Percentiles rank a stretch among this genome's conserved stretches.
phyloP scores from a whole-genome alignment of 805 yeast species.

The Yamadazyma ubonensis region DNA sequence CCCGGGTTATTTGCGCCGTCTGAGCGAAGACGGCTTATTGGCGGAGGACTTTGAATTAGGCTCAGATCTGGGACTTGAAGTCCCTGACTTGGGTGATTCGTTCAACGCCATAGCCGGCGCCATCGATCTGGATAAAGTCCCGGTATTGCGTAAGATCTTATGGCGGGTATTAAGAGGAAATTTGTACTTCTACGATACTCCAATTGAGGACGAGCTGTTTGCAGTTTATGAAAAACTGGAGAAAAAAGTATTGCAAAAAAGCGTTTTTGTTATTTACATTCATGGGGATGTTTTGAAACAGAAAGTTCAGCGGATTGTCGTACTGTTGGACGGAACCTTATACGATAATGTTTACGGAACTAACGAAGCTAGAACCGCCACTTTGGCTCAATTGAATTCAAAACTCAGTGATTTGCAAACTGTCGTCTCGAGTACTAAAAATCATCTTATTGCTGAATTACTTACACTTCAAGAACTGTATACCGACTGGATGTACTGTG shows the following conservation, averaged over 20 bases:
- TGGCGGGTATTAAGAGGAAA: slow-evolving; percentile 47
- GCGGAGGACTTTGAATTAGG: no score
- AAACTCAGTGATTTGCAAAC: slow-evolving; percentile 31
- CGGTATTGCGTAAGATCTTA: slow-evolving; percentile 36
- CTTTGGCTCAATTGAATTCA: slow-evolving; percentile 30
- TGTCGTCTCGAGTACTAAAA: slow-evolving; percentile 34
- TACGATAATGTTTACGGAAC: slow-evolving; percentile 38
- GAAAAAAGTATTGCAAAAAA: slow-evolving; percentile 26
- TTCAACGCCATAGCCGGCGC: slow-evolving; percentile 38
- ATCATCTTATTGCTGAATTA: slow-evolving; percentile 39
- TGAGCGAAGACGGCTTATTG: background rate
- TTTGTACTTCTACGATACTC: slow-evolving; percentile 39
- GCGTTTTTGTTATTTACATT: slow-evolving; percentile 37
- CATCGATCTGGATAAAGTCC: slow-evolving; percentile 34
- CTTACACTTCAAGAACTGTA: slow-evolving; percentile 34
- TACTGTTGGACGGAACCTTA: slow-evolving; percentile 38
- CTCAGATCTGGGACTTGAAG: slow-evolving; percentile 24
- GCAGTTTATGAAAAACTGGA: slow-evolving; percentile 6
- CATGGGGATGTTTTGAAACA: slow-evolving; percentile 40
- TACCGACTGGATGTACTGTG: slow-evolving; percentile 29
- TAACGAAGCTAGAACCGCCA: slow-evolving; percentile 22
- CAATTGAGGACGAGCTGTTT: slow-evolving; percentile 20
- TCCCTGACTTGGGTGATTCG: slow-evolving; percentile 20
- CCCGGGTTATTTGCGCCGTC: slow-evolving; percentile 5
- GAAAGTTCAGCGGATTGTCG: slow-evolving; percentile 36